phyloP scores from a whole-genome alignment of 2,329 filamentous ascomycete species.

The Pestalotiopsis sp. region DNA sequence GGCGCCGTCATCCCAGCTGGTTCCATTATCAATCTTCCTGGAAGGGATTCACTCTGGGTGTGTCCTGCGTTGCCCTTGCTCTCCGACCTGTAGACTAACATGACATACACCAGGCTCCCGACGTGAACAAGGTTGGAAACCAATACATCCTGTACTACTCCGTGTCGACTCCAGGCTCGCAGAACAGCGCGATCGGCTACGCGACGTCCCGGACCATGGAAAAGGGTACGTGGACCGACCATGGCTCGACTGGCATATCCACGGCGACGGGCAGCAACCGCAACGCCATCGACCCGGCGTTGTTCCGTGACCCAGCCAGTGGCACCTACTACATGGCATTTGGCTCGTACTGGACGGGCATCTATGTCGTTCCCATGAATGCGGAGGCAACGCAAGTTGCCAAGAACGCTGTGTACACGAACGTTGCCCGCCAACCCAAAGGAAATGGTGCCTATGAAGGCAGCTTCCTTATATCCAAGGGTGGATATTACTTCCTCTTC shows the following conservation, averaged over 20 bases:
- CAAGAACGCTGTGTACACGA: not conserved
- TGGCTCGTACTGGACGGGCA: slow-evolving; percentile 7
- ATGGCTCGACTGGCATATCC: slow-evolving; percentile 28
- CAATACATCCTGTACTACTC: slow-evolving; percentile 23
- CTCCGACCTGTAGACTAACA: not conserved
- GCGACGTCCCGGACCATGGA: slow-evolving; percentile 21
- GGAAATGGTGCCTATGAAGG: not conserved
- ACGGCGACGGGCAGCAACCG: slow-evolving; percentile 38
- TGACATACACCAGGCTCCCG: slow-evolving; percentile 18
- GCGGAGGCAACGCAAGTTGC: not conserved
- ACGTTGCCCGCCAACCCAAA: slow-evolving; percentile 1
- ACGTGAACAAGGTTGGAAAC: slow-evolving; percentile 20
- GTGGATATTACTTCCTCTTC: slow-evolving; percentile 64
- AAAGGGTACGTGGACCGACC: slow-evolving; percentile 22
- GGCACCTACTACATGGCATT: slow-evolving; percentile 7
- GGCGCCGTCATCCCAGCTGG: slow-evolving; percentile 39
- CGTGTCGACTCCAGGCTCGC: slow-evolving; percentile 17
- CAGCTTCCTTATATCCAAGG: slow-evolving; percentile 50
- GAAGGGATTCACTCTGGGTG: slow-evolving; percentile 43
- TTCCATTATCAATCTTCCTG: slow-evolving; percentile 36
- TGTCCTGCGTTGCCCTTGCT: slow-evolving; percentile 7
- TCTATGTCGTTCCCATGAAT: not conserved
- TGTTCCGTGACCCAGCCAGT: not conserved
- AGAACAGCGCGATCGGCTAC: slow-evolving; percentile 21
- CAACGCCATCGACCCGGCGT: slow-evolving; percentile 55